Evolutionary conservation across 768 basidiomycete genomes (phyloP), one percentile per base, ranked within the genome.

Genomic region (Coprinellus aureogranulatus): DNA sequence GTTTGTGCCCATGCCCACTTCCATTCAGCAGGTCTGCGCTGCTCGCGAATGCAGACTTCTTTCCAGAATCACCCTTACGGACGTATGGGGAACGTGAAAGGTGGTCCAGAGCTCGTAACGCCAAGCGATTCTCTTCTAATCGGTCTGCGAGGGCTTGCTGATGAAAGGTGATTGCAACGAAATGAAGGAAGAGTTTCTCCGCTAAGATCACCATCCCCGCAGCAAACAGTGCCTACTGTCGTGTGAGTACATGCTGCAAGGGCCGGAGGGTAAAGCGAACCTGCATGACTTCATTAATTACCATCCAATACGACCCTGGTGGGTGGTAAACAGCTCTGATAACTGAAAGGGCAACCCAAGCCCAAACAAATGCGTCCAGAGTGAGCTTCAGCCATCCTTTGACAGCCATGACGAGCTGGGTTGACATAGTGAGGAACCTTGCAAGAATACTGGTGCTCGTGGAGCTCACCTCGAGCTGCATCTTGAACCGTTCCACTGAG

Each of bases 121-220:
- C 90, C 37, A 87, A 71, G 30, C 79, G 79, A 62, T 91, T 92
- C 68, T 89, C 88, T 8, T 76, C 74, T 16, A 91, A 71, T 37
- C 89, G 85, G 54, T 91, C 89, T 10, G 87, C 84, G 22, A 91
- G 80, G 1, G 89, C 88, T 55, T 82, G 87, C 61, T 84, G 79
- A 67, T 92, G 89, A 67, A 92, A 92, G 62, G 84, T 88, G 72
- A 90, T 90, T 27, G 90, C 89, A 45, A 91, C 83, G 59, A 86
- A 85, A 63, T 85, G 88, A 30, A 92, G 69, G 68, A 88, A 84
- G 37, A 88, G 68, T 67, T 79, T 81, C 52, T 81, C 78, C 6
- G 68, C 67, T 9, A 80, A 70, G 18, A 81, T 63, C 23, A 82
- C 72, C 26, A 79, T 73, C 20, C 74, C 71, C 25, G 76, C 66